phyloP scores from a whole-genome alignment of 1,284 basidiomycete species.

The Apiotrichum porosum region DNA sequence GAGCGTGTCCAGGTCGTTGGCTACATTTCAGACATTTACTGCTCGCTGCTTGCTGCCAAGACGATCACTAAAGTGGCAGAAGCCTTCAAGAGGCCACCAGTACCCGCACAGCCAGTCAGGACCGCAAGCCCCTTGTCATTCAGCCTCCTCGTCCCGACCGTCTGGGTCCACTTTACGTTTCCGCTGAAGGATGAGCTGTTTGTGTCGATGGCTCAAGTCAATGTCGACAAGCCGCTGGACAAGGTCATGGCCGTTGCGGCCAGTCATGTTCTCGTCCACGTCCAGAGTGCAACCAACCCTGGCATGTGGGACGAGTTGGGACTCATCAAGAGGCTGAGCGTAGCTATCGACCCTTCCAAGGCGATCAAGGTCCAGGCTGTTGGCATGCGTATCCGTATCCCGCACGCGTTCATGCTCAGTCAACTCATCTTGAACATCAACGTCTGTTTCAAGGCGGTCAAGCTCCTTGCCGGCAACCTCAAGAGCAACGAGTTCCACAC shows the following conservation, averaged over 20 bases:
- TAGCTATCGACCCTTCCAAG: constrained; percentile 43
- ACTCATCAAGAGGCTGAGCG: constrained; percentile 59
- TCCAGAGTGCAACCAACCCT: constrained; percentile 46
- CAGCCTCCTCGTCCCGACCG: constrained; percentile 17
- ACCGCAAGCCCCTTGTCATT: constrained; percentile 5
- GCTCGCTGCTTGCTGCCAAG: constrained; percentile 61
- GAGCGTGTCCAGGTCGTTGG: constrained; percentile 50
- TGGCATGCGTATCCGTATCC: constrained; percentile 68
- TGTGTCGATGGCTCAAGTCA: constrained; percentile 25
- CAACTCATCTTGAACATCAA: constrained; percentile 65
- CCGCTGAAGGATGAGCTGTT: constrained; percentile 44
- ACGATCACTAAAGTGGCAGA: constrained; percentile 28
- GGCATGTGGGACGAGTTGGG: constrained; percentile 74
- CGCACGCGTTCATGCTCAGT: constrained; percentile 69
- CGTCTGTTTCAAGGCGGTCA: constrained; percentile 62
- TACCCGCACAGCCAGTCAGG: too few relatives aligned
- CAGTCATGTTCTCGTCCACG: constrained; percentile 49
- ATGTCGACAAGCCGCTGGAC: constrained; percentile 20
- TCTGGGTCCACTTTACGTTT: constrained; percentile 41
- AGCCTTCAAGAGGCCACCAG: constrained; percentile 6
- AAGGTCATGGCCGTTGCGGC: constrained; percentile 29
- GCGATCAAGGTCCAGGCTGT: constrained; percentile 51
- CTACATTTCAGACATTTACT: constrained; percentile 69
- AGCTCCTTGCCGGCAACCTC: constrained; percentile 56
- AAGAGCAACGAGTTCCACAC: constrained; percentile 22